Evolutionary conservation across 2,329 filamentous ascomycete genomes (phyloP).

Genomic region (Metarhizium anisopliae): DNA sequence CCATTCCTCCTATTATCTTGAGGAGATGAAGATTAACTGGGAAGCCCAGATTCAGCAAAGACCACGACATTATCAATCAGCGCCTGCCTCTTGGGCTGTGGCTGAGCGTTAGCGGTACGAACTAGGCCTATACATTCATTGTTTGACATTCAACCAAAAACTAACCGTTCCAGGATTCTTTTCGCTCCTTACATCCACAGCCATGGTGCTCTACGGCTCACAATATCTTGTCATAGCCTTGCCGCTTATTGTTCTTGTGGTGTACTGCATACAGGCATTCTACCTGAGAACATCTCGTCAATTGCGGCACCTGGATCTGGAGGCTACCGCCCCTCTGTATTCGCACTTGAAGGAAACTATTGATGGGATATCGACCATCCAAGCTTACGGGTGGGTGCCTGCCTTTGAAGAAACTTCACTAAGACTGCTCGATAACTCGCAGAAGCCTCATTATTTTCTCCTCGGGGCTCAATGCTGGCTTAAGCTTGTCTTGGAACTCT

Average conservation of each 20-base stretch:
- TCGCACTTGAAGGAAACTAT: slow-evolving; percentile 33
- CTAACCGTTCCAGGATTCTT: neutral
- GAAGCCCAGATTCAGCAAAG: no score
- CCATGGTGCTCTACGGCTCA: slow-evolving; percentile 16
- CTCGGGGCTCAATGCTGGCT: slow-evolving; percentile 43
- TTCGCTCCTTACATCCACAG: neutral
- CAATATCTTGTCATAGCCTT: slow-evolving; percentile 34
- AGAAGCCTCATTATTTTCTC: slow-evolving; percentile 42
- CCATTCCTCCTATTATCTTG: no score
- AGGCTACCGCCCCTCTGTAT: slow-evolving; percentile 26
- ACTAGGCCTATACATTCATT: neutral
- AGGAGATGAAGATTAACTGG: no score
- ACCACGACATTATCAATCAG: neutral
- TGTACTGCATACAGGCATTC: slow-evolving; percentile 16
- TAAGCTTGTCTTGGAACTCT: slow-evolving; percentile 35
- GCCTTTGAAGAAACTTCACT: slow-evolving; percentile 29
- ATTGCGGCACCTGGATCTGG: slow-evolving; percentile 26
- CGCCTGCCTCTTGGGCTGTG: neutral
- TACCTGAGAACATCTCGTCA: slow-evolving; percentile 27
- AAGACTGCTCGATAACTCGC: slow-evolving; percentile 35
- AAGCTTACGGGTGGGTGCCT: slow-evolving; percentile 39
- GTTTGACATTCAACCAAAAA: no score
- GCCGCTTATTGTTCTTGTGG: slow-evolving; percentile 21
- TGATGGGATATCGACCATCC: slow-evolving; percentile 36
- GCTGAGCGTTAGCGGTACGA: neutral